Evolutionary conservation across 306 rosid species (phyloP), one percentile per base, ranked within the genome.

Genomic region (Senna siamea): DNA sequence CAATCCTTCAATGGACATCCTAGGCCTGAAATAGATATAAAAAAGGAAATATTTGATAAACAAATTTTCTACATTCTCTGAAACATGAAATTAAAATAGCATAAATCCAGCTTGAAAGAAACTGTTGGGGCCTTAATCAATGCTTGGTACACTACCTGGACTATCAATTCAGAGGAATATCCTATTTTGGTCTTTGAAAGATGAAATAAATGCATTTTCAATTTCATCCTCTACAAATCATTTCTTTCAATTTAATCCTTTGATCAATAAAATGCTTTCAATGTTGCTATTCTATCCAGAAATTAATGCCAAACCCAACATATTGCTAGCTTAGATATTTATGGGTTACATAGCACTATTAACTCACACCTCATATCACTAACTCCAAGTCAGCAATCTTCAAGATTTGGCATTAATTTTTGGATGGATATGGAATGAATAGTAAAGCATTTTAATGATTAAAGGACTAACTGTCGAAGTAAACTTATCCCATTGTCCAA

Each of bases 1-100:
- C 75, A 94, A 73, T 18, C 96, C 97, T 76, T 94, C 89, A 75
- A 75, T 76, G 58, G 78, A 75, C 97, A 91, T 94, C 90, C 74
- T 84, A 77, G 74, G 46, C 79, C 98, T 94, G 91, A 81, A 73
- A 86, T 26, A 78, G 5, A 83, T 14, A 63, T 23, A 46, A 14
- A 19, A 48, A 30, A 8, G 20, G 59, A 50, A 7, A 13, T 38
- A 5, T 37, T 37, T 56, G 30, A 38, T 34, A 59, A 20, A 37
- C 1, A 69, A 69, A 18, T 15, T 37, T 37, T 70, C 38, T 4
- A 13, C 2, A 26, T 34, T 53, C 37, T 35, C 44, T 56, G 13
- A 57, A 20, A n/a, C 40, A 23, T 10, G 28, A 50, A 18, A n/a
- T 28, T 74, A 35, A 14, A 63, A 48, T 37, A 44, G 20, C 56